Conservation (phyloP, 805 yeast genomes). For the Saccharomyces kudriavzevii region DNA sequence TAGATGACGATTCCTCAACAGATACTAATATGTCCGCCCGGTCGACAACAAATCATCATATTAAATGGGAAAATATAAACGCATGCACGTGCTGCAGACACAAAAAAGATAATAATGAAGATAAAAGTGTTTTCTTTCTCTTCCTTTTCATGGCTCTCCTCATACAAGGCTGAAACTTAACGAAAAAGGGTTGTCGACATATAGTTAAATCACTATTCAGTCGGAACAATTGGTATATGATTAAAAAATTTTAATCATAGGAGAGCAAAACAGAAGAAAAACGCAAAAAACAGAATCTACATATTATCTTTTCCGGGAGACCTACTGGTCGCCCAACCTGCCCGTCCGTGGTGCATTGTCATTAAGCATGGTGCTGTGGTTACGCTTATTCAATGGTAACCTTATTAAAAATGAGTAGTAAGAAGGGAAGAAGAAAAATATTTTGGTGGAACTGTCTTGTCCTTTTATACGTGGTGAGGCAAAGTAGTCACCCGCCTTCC, state of each 20-base stretch:
- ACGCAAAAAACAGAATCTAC: not conserved
- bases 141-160: constrained; percentile 10
- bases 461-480: not conserved
- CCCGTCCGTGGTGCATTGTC: not conserved
- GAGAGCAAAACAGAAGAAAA: constrained; percentile 1
- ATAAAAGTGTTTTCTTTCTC: not conserved
- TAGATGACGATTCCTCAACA: constrained; percentile 18
- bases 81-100: not conserved
- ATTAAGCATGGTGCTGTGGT: not conserved
- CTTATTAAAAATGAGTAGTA: not conserved
- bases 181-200: constrained; percentile 39
- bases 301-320: constrained; percentile 1
- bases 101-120: not conserved
- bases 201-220: constrained; percentile 32
- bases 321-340: constrained; percentile 2
- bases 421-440: not conserved
- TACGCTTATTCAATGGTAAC: not conserved
- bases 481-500: not conserved
- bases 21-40: constrained; percentile 43
- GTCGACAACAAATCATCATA: constrained; percentile 37
- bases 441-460: not conserved
- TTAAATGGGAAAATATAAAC: constrained; percentile 4
- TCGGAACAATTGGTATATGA: constrained; percentile 36
- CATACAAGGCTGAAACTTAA: constrained; percentile 45
- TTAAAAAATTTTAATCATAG: constrained; percentile 24